Conservation (phyloP, 345 rosid species). For the Excoecaria agallocha region DNA sequence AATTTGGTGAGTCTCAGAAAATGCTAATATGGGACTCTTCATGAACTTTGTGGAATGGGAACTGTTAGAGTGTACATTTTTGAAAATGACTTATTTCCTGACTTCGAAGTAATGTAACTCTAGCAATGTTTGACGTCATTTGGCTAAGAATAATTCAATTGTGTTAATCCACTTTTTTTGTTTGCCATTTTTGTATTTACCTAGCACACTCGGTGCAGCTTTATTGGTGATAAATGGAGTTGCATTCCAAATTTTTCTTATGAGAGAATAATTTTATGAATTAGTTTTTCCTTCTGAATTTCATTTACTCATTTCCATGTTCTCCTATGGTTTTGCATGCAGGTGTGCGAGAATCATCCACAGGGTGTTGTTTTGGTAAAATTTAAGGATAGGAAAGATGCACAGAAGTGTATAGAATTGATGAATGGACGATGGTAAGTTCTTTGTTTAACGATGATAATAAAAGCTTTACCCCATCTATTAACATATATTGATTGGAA, state of each 20-base stretch:
- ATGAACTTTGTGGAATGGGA: not conserved
- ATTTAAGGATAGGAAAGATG: constrained; percentile 85
- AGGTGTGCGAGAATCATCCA: constrained; percentile 90
- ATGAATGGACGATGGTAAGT: constrained; percentile 94
- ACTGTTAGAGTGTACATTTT: not conserved
- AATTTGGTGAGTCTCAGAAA: not conserved
- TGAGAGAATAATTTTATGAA: not conserved
- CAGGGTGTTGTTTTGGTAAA: constrained; percentile 86
- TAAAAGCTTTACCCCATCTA: not conserved
- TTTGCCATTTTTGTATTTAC: not conserved
- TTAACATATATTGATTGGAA: not conserved
- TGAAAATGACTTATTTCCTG: not conserved
- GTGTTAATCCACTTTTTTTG: not conserved
- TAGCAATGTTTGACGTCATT: not conserved
- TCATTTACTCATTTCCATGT: not conserved
- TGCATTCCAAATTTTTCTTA: not conserved
- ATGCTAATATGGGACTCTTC: too few species aligned
- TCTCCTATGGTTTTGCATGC: constrained; percentile 10
- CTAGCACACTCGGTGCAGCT: not conserved
- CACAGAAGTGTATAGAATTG: constrained; percentile 79
- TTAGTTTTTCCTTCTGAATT: not conserved
- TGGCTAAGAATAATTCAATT: not conserved
- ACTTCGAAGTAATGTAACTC: not conserved
- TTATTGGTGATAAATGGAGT: not conserved
- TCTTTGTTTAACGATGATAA: not conserved